Conservation (phyloP, 768 basidiomycete species). For the Lentinula detonsa region DNA sequence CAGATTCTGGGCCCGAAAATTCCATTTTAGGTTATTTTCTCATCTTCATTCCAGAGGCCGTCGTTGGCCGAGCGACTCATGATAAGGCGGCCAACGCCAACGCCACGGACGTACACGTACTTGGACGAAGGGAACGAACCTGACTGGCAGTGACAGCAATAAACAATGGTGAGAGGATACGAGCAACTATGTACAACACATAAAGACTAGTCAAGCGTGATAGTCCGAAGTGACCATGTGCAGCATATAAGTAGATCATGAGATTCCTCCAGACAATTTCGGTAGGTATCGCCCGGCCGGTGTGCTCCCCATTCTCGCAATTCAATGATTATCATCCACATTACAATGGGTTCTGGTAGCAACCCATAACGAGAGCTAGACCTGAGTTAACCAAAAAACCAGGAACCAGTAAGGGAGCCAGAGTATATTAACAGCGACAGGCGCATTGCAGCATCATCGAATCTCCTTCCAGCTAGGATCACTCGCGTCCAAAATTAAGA, state of each 20-base stretch:
- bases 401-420: neutral
- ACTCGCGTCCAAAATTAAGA: constrained; percentile 65
- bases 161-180: neutral
- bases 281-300: neutral
- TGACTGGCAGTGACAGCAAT: neutral
- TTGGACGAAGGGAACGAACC: neutral
- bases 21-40: neutral
- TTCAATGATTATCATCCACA: neutral
- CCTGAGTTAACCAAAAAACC: neutral
- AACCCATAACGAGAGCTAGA: neutral
- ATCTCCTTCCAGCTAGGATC: constrained; percentile 64
- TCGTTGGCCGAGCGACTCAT: neutral
- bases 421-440: neutral
- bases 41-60: neutral
- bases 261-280: neutral
- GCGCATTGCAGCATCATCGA: constrained; percentile 5
- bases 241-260: neutral
- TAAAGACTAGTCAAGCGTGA: neutral
- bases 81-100: neutral
- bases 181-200: neutral
- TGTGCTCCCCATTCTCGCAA: neutral
- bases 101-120: neutral
- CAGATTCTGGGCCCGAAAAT: neutral
- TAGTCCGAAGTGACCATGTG: neutral
- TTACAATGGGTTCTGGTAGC: neutral